These are phyloP conservation scores for Wickerhamomyces rabaulensis DNA, from an alignment of 805 yeast species.

Conservation along the genomic window DNA sequence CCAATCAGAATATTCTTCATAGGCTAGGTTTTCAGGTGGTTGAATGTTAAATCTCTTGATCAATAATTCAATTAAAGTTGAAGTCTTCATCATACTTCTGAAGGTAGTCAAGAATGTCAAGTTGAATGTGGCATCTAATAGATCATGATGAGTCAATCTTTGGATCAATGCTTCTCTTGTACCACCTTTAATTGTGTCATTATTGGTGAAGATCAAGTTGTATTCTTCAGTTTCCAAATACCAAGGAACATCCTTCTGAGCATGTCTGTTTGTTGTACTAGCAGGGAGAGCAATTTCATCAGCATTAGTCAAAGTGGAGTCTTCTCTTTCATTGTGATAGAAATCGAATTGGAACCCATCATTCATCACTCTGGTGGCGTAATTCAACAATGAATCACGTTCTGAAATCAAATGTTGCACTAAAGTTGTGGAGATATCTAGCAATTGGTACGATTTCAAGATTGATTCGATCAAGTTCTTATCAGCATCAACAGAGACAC, in stretches of 20 bases:
- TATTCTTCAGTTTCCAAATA: constrained; percentile 62
- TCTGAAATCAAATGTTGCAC: constrained; percentile 63
- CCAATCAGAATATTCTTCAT: constrained; percentile 79
- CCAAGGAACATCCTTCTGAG: constrained; percentile 55
- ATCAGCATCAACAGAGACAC: constrained; percentile 30
- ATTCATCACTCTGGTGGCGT: constrained; percentile 75
- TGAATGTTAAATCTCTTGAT: constrained; percentile 60
- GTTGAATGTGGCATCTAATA: constrained; percentile 57
- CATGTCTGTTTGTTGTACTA: constrained; percentile 20
- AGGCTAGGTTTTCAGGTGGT: constrained; percentile 85
- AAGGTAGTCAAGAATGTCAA: constrained; percentile 71
- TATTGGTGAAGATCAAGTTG: constrained; percentile 55
- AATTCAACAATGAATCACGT: constrained; percentile 62
- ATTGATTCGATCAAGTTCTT: constrained; percentile 27
- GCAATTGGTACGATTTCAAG: constrained; percentile 28
- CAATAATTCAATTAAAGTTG: constrained; percentile 53
- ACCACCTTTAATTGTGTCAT: constrained; percentile 79
- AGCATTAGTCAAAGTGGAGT: constrained; percentile 19
- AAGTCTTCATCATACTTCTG: constrained; percentile 64
- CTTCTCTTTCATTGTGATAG: constrained; percentile 42
- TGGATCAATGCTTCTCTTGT: constrained; percentile 72
- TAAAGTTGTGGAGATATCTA: constrained; percentile 30
- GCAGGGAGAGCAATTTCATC: constrained; percentile 26
- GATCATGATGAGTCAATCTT: constrained; percentile 71
- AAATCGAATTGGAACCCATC: constrained; percentile 61